Evolutionary conservation across 805 yeast genomes (phyloP).

Genomic region (Yarrowia divulgata): DNA sequence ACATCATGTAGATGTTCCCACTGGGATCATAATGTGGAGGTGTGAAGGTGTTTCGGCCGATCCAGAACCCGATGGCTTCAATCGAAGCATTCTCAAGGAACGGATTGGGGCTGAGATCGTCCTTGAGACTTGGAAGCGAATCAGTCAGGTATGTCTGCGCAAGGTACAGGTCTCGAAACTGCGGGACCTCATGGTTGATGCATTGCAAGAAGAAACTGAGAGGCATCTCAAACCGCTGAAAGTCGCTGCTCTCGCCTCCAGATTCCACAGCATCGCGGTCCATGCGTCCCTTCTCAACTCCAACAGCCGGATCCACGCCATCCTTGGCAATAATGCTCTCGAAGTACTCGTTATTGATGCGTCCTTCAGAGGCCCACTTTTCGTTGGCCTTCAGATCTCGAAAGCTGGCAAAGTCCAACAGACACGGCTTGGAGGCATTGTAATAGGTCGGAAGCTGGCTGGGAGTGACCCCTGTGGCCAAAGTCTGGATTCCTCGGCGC

Average conservation of each 20-base stretch:
- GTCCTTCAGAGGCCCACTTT: constrained; percentile 12
- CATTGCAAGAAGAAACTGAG: constrained; percentile 28
- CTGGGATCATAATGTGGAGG: constrained; percentile 37
- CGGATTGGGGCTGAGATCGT: constrained; percentile 30
- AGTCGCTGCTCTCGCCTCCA: constrained; percentile 23
- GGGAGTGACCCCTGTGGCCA: constrained; percentile 14
- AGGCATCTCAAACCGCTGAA: constrained; percentile 33
- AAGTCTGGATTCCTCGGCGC: constrained; percentile 19
- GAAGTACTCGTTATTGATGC: constrained; percentile 24
- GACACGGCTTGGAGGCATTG: constrained; percentile 32
- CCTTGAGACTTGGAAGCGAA: constrained; percentile 19
- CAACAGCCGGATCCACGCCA: constrained; percentile 30
- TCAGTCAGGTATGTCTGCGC: constrained; percentile 33
- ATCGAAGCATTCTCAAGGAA: constrained; percentile 10
- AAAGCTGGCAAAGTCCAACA: constrained; percentile 7
- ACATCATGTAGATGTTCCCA: constrained; percentile 20
- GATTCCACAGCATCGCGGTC: constrained; percentile 14
- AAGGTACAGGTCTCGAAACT: constrained; percentile 27
- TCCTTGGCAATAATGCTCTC: constrained; percentile 27
- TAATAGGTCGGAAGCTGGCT: constrained; percentile 24
- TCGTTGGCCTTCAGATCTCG: not conserved
- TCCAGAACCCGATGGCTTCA: constrained; percentile 34
- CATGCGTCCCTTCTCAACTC: constrained; percentile 34
- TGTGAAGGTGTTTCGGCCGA: constrained; percentile 32
- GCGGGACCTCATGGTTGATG: constrained; percentile 35